A percentile compares a stretch with the other conserved stretches of the same genome.
Conservation (phyloP, 2,329 filamentous ascomycete species). For the Epichloe festucae region DNA sequence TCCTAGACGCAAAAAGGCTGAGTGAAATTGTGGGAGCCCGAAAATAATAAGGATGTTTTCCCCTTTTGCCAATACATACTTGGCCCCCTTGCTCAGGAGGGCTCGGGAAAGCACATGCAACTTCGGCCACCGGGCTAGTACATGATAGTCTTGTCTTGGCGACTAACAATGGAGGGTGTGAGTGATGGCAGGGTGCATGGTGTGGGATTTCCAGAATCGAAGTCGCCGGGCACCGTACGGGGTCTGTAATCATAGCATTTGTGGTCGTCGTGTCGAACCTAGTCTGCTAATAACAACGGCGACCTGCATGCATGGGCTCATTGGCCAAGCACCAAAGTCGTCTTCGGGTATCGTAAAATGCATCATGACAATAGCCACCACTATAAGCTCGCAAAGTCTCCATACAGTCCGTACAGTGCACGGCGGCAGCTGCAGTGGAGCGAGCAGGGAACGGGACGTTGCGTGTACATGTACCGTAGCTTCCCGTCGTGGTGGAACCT, state of each 20-base stretch:
- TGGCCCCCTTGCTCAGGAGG: not conserved
- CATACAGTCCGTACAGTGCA: not conserved
- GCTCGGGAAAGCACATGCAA: not conserved
- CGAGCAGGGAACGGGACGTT: conserved; percentile 2
- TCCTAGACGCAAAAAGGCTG: no score
- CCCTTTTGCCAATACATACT: no score
- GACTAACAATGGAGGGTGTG: not conserved
- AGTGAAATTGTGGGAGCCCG: no score
- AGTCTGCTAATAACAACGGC: not conserved
- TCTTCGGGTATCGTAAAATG: conserved; percentile 2
- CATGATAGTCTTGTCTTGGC: not conserved
- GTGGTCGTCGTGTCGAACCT: not conserved
- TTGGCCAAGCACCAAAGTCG: not conserved
- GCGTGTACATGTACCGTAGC: not conserved
- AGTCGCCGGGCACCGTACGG: not conserved
- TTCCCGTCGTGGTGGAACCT: conserved; percentile 1
- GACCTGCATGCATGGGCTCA: not conserved
- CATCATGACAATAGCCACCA: not conserved
- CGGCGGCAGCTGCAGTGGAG: not conserved
- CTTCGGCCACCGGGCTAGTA: not conserved
- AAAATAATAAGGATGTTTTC: no score
- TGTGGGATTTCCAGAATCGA: not conserved
- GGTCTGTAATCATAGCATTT: not conserved
- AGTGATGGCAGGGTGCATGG: not conserved
- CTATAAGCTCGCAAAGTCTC: not conserved